phyloP scores from a whole-genome alignment of 1,139 yeast species.

The Candida sp. region DNA sequence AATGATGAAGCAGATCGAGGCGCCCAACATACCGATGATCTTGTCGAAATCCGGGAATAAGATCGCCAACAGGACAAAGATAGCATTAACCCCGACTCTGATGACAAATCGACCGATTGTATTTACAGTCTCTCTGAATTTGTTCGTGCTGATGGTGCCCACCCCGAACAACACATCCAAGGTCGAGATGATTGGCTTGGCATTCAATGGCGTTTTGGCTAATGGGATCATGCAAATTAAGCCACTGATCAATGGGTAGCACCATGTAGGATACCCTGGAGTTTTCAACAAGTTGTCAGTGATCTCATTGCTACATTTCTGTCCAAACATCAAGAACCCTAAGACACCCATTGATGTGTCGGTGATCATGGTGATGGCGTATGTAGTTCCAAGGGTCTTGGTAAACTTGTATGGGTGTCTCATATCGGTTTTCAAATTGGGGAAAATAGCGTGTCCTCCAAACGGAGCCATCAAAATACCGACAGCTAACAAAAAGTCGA shows the following conservation, averaged over 20 bases:
- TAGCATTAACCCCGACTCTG: conserved; percentile 51
- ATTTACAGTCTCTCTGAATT: conserved; percentile 16
- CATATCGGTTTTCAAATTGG: conserved; percentile 62
- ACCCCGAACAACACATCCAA: conserved; percentile 37
- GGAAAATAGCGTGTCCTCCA: conserved; percentile 67
- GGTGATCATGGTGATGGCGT: conserved; percentile 68
- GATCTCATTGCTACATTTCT: conserved; percentile 74
- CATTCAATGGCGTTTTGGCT: conserved; percentile 87
- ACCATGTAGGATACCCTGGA: conserved; percentile 72
- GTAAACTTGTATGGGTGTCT: conserved; percentile 55
- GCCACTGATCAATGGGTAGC: conserved; percentile 65
- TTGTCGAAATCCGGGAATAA: conserved; percentile 63
- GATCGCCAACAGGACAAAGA: conserved; percentile 54
- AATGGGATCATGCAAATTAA: conserved; percentile 83
- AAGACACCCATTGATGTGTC: conserved; percentile 79
- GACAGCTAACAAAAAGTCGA: conserved; percentile 51
- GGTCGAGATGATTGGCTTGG: conserved; percentile 85
- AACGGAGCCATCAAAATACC: conserved; percentile 67
- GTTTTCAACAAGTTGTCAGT: conserved; percentile 77
- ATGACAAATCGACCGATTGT: conserved; percentile 23
- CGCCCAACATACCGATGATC: conserved; percentile 59
- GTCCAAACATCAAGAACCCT: conserved; percentile 92
- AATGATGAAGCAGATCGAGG: conserved; percentile 58
- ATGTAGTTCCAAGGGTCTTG: conserved; percentile 43
- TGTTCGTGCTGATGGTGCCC: conserved; percentile 15